Evolutionary conservation across 2,329 filamentous ascomycete genomes (phyloP).

Genomic region (Aplosporella prunicola): DNA sequence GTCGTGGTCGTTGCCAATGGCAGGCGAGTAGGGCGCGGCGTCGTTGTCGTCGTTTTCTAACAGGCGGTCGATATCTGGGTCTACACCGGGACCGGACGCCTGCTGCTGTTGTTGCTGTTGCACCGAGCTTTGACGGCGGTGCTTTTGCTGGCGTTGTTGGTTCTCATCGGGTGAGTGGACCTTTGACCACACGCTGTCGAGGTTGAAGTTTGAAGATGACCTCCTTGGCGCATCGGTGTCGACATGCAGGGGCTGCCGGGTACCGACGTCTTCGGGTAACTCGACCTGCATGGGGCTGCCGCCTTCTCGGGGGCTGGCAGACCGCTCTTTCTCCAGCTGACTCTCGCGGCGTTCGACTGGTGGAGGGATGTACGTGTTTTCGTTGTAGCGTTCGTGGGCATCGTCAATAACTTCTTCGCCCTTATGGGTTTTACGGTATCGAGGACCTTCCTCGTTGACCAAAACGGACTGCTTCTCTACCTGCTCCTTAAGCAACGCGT

Average conservation of each 20-base stretch:
- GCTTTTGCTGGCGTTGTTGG: slow-evolving; percentile 31
- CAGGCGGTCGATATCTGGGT: slow-evolving; percentile 83
- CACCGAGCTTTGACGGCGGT: slow-evolving; percentile 39
- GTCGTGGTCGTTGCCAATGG: slow-evolving; percentile 59
- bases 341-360: slow-evolving; percentile 18
- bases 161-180: slow-evolving; percentile 62
- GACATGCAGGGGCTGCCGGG: slow-evolving; percentile 20
- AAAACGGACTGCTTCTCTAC: slow-evolving; percentile 79
- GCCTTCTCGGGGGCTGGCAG: slow-evolving; percentile 14
- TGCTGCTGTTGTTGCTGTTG: slow-evolving; percentile 5
- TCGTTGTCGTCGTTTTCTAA: slow-evolving; percentile 73
- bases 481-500: slow-evolving; percentile 65
- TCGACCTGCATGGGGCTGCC: slow-evolving; percentile 21
- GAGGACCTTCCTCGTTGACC: slow-evolving; percentile 62
- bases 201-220: slow-evolving; percentile 63
- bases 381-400: slow-evolving; percentile 33
- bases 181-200: slow-evolving; percentile 75
- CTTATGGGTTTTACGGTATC: slow-evolving; percentile 40
- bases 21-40: slow-evolving; percentile 73
- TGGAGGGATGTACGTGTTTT: slow-evolving; percentile 39
- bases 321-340: slow-evolving; percentile 17
- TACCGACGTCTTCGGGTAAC: slow-evolving; percentile 24
- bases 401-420: slow-evolving; percentile 14
- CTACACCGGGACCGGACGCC: slow-evolving; percentile 42
- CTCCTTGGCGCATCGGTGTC: slow-evolving; percentile 35